Percentiles rank a stretch among this genome's conserved stretches.
Evolutionary conservation across 495 filamentous ascomycete species (phyloP).

Genomic region (Ascobolus immersus): DNA sequence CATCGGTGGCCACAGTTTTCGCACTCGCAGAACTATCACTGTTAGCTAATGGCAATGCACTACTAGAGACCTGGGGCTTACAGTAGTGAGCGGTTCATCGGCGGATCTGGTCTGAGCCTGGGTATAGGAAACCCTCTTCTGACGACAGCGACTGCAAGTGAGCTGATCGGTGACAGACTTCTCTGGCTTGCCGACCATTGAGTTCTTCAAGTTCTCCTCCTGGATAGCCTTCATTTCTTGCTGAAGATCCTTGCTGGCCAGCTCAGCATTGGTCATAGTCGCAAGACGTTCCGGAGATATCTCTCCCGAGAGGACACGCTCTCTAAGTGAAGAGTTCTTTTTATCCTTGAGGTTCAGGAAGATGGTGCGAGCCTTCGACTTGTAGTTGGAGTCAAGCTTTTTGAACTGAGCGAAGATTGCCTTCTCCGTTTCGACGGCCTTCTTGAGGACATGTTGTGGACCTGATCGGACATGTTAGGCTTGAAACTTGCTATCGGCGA

Average conservation of each 20-base stretch:
- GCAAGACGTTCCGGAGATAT: slow-evolving; percentile 50
- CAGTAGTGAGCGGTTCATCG: slow-evolving; percentile 70
- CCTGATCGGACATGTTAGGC: neutral
- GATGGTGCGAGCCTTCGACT: slow-evolving; percentile 63
- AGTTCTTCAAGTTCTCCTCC: slow-evolving; percentile 84
- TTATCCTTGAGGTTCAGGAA: slow-evolving; percentile 87
- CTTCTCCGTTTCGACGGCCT: slow-evolving; percentile 44
- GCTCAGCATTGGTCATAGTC: slow-evolving; percentile 33
- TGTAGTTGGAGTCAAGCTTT: slow-evolving; percentile 48
- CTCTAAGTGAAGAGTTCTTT: slow-evolving; percentile 49
- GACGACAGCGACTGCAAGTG: slow-evolving; percentile 65
- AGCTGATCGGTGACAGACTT: slow-evolving; percentile 65
- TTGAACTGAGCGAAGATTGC: slow-evolving; percentile 40
- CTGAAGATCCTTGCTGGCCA: slow-evolving; percentile 46
- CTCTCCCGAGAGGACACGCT: slow-evolving; percentile 45
- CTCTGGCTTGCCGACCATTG: slow-evolving; percentile 71
- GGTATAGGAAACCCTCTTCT: slow-evolving; percentile 82
- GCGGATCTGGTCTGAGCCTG: slow-evolving; percentile 89
- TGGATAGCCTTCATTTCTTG: slow-evolving; percentile 41
- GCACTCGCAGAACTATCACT: slow-evolving; percentile 38
- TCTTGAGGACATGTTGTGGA: slow-evolving; percentile 19
- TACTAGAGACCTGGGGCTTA: slow-evolving; percentile 3
- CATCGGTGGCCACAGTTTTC: slow-evolving; percentile 48
- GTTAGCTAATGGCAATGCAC: neutral
- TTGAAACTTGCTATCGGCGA: slow-evolving; percentile 8